Evolutionary conservation across 2,329 filamentous ascomycete species (phyloP).

Genomic region (Colletotrichum salicis): DNA sequence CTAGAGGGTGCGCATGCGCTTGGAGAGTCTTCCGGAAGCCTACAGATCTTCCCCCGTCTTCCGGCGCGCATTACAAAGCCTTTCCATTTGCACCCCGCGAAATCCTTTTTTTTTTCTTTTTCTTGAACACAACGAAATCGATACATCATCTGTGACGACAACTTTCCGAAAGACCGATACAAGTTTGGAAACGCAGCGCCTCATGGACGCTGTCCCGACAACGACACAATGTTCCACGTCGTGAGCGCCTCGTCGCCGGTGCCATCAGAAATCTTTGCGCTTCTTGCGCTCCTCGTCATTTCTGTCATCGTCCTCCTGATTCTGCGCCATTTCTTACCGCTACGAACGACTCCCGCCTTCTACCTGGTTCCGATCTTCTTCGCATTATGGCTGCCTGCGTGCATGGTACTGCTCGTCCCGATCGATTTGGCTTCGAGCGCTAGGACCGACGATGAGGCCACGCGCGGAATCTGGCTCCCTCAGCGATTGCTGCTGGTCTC

Average conservation of each 20-base stretch:
- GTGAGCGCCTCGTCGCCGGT: conserved; percentile 70
- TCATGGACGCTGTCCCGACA: conserved; percentile 29
- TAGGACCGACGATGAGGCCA: conserved; percentile 74
- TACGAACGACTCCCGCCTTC: conserved; percentile 90
- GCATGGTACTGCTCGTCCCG: conserved; percentile 90
- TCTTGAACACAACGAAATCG: background rate
- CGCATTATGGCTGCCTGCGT: conserved; percentile 90
- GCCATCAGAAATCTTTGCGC: conserved; percentile 82
- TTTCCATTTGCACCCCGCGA: background rate
- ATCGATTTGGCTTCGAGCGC: conserved; percentile 94
- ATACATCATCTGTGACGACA: background rate
- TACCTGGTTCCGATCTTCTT: conserved; percentile 94
- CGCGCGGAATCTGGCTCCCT: conserved; percentile 88
- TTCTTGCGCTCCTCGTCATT: conserved; percentile 77
- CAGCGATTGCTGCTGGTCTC: conserved; percentile 81
- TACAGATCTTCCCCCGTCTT: conserved; percentile 1
- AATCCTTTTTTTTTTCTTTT: background rate
- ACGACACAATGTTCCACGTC: conserved; percentile 61
- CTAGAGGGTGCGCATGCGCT: background rate
- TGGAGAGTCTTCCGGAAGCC: background rate
- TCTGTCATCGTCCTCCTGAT: conserved; percentile 83
- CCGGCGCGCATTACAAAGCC: background rate
- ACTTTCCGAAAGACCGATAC: background rate
- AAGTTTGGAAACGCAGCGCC: conserved; percentile 13
- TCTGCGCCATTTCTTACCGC: conserved; percentile 87